phyloP scores from a whole-genome alignment of 345 rosid genomes.

The Aegle marmelos region DNA sequence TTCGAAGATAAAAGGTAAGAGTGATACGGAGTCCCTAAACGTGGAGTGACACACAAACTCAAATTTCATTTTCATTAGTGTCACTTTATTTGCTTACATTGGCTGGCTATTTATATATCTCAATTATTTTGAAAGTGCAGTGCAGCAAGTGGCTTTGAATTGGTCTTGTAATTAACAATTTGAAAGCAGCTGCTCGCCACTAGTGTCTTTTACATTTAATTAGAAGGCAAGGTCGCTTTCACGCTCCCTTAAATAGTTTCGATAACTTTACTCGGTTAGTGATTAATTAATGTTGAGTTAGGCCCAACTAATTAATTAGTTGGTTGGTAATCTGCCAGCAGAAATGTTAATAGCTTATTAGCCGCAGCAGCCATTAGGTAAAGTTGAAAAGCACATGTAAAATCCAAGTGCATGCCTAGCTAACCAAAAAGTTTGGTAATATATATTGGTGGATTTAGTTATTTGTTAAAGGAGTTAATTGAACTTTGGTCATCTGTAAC shows the following conservation, averaged over 20 bases:
- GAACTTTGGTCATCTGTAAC: too few species aligned
- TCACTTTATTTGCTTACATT: too few species aligned
- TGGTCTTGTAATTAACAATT: not conserved
- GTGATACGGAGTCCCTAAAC: not conserved
- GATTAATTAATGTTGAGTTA: not conserved
- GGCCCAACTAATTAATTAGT: not conserved
- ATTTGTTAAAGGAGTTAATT: too few species aligned
- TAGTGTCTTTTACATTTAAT: not conserved
- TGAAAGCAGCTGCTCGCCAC: not conserved
- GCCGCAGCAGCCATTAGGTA: not conserved
- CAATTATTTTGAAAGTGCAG: too few species aligned
- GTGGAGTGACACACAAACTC: not conserved
- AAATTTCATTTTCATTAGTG: not conserved
- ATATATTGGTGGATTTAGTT: not conserved
- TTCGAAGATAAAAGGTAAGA: not conserved
- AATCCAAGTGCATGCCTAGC: not conserved
- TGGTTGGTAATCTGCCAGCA: not conserved
- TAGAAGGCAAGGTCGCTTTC: not conserved
- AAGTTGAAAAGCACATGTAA: not conserved
- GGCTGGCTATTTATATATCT: too few species aligned
- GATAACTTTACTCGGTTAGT: not conserved
- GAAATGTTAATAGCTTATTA: too few species aligned
- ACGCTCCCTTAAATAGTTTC: not conserved
- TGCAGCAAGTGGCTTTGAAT: not conserved
- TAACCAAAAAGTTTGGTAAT: too few species aligned